A percentile compares a stretch with the other conserved stretches of the same genome.
phyloP scores from a whole-genome alignment of 2,329 filamentous ascomycete species.

The Hypoxylon sp. region DNA sequence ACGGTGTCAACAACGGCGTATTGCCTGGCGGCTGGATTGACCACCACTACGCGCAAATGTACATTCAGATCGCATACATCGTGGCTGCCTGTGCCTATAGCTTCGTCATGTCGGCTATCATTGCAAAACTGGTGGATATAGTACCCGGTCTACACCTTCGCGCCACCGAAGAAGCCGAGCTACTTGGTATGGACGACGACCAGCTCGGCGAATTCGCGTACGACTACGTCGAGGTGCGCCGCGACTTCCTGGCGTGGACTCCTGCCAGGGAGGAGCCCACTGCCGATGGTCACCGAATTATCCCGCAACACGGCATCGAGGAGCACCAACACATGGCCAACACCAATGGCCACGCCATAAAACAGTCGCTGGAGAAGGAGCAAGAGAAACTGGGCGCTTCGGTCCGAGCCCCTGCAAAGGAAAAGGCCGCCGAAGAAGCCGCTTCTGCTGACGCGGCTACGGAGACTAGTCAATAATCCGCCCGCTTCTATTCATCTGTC shows the following conservation, averaged over 20 bases:
- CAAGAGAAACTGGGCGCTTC: slow-evolving; percentile 53
- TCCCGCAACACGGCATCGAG: slow-evolving; percentile 80
- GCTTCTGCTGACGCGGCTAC: slow-evolving; percentile 36
- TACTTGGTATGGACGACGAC: slow-evolving; percentile 90
- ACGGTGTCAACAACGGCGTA: slow-evolving; percentile 79
- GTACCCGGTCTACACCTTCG: slow-evolving; percentile 85
- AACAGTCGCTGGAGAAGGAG: slow-evolving; percentile 58
- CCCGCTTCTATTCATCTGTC: background rate
- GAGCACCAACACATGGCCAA: slow-evolving; percentile 78
- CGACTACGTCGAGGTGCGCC: slow-evolving; percentile 90
- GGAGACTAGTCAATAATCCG: slow-evolving; percentile 10
- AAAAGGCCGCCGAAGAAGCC: slow-evolving; percentile 38
- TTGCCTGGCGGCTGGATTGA: slow-evolving; percentile 79
- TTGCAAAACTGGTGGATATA: slow-evolving; percentile 81
- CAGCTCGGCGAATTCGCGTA: slow-evolving; percentile 92
- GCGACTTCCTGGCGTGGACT: slow-evolving; percentile 91
- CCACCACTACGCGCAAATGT: slow-evolving; percentile 80
- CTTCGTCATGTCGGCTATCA: slow-evolving; percentile 79
- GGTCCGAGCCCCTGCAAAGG: slow-evolving; percentile 46
- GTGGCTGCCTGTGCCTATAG: slow-evolving; percentile 75
- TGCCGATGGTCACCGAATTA: slow-evolving; percentile 68
- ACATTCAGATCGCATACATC: slow-evolving; percentile 85
- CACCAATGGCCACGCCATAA: slow-evolving; percentile 64
- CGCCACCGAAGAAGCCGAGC: slow-evolving; percentile 84
- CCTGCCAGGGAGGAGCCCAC: slow-evolving; percentile 78